Percentiles rank a stretch among this genome's conserved stretches.
phyloP scores from a whole-genome alignment of 176 grass and related monocot genomes.

The Luzula sylvatica region DNA sequence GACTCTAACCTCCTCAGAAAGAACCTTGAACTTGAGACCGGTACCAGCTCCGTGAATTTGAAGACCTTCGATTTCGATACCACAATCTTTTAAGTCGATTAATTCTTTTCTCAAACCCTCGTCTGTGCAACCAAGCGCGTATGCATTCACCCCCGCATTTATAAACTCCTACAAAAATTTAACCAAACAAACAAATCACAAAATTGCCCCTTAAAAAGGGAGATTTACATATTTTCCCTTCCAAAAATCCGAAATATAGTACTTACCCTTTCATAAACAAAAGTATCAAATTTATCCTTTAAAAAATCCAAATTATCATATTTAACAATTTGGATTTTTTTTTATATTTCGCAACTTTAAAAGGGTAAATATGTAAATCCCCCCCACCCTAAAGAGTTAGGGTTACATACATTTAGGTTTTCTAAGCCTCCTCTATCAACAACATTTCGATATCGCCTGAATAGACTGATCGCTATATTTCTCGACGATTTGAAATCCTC shows the following conservation, averaged over 20 bases:
- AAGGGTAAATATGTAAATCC: too few species aligned
- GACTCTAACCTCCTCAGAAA: slow-evolving; percentile 50
- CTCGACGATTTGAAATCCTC: slow-evolving; percentile 78
- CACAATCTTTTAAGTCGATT: slow-evolving; percentile 67
- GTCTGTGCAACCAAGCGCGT: slow-evolving; percentile 86
- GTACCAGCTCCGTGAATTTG: slow-evolving; percentile 36
- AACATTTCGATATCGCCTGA: slow-evolving; percentile 76
- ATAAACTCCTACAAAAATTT: slow-evolving; percentile 60
- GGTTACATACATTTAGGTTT: slow-evolving; percentile 54
- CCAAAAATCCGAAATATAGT: too few species aligned
- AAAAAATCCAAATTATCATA: too few species aligned
- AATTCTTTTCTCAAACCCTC: slow-evolving; percentile 88
- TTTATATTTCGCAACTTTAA: too few species aligned
- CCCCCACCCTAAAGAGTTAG: too few species aligned
- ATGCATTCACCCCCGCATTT: slow-evolving; percentile 79
- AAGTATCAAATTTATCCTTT: too few species aligned
- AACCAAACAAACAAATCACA: too few species aligned
- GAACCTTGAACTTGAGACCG: slow-evolving; percentile 53
- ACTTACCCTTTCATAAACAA: too few species aligned
- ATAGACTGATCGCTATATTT: slow-evolving; percentile 74
- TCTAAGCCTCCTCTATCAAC: slow-evolving; percentile 73
- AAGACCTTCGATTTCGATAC: slow-evolving; percentile 57
- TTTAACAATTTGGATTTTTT: too few species aligned
- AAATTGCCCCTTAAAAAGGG: too few species aligned
- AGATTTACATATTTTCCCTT: too few species aligned